phyloP scores from a whole-genome alignment of 306 rosid species.

The Vigna reflexopilosa region DNA sequence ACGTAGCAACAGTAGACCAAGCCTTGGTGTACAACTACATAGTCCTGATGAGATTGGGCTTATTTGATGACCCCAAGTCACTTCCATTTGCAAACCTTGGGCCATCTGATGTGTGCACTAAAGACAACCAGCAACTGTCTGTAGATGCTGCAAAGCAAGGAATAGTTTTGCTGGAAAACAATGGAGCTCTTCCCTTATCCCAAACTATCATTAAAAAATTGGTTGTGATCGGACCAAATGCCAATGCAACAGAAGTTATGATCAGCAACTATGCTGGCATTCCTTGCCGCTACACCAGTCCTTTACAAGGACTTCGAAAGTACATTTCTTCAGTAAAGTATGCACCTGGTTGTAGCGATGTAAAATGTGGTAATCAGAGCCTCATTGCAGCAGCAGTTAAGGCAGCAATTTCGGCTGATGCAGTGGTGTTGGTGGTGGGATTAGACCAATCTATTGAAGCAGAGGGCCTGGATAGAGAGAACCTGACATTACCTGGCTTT shows the following conservation, averaged over 20 bases:
- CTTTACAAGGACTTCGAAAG: slow-evolving; percentile 65
- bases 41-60: slow-evolving; percentile 80
- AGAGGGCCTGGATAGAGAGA: slow-evolving; percentile 74
- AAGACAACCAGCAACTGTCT: slow-evolving; percentile 60
- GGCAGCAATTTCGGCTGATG: slow-evolving; percentile 62
- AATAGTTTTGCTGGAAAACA: slow-evolving; percentile 70
- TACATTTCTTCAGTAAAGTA: slow-evolving; percentile 53
- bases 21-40: slow-evolving; percentile 77
- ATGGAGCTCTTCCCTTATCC: slow-evolving; percentile 62
- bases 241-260: slow-evolving; percentile 73
- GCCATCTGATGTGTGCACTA: slow-evolving; percentile 65
- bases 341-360: slow-evolving; percentile 62
- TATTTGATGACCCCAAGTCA: slow-evolving; percentile 70
- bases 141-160: slow-evolving; percentile 83
- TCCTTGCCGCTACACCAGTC: slow-evolving; percentile 68
- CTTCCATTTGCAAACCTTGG: slow-evolving; percentile 72
- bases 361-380: slow-evolving; percentile 60
- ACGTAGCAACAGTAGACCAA: slow-evolving; percentile 61
- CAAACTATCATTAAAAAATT: slow-evolving; percentile 40
- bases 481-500: slow-evolving; percentile 77
- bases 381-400: slow-evolving; percentile 59
- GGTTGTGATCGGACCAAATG: slow-evolving; percentile 75
- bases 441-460: slow-evolving; percentile 79
- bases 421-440: slow-evolving; percentile 67
- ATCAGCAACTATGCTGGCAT: slow-evolving; percentile 74